These are phyloP conservation scores for Scutellaria galericulata DNA, from an alignment of 257 asterid genomes.

Conservation along the genomic window DNA sequence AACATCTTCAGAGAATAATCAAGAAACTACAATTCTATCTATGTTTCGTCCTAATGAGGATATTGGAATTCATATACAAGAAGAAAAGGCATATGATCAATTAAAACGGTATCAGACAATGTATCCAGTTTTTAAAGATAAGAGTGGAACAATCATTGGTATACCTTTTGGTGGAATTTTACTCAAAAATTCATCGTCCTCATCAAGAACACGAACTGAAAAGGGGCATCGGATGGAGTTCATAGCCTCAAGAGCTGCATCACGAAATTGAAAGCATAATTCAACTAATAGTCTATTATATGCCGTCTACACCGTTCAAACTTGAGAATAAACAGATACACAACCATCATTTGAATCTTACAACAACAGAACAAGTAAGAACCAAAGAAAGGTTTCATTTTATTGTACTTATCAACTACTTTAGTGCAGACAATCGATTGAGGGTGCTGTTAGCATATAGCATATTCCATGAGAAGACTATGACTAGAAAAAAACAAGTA, in stretches of 20 bases:
- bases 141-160: not conserved
- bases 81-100: too few species aligned
- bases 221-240: slow-evolving; percentile 58
- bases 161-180: slow-evolving; percentile 74
- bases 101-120: not conserved
- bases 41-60: too few species aligned
- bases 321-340: not conserved
- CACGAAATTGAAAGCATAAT: slow-evolving; percentile 30
- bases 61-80: too few species aligned
- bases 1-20: too few species aligned
- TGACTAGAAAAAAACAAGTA: too few species aligned
- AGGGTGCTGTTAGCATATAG: too few species aligned
- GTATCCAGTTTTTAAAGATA: slow-evolving; percentile 20
- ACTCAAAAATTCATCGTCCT: slow-evolving; percentile 61
- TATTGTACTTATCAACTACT: too few species aligned
- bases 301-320: not conserved
- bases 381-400: not conserved
- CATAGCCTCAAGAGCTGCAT: slow-evolving; percentile 85
- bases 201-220: slow-evolving; percentile 62
- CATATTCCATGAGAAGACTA: too few species aligned
- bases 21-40: too few species aligned
- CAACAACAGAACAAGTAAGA: slow-evolving; percentile 13
- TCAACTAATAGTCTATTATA: not conserved
- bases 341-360: slow-evolving; percentile 2
- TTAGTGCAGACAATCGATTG: too few species aligned